phyloP scores from a whole-genome alignment of 176 grass and related monocot genomes.

The Zizania latifolia region DNA sequence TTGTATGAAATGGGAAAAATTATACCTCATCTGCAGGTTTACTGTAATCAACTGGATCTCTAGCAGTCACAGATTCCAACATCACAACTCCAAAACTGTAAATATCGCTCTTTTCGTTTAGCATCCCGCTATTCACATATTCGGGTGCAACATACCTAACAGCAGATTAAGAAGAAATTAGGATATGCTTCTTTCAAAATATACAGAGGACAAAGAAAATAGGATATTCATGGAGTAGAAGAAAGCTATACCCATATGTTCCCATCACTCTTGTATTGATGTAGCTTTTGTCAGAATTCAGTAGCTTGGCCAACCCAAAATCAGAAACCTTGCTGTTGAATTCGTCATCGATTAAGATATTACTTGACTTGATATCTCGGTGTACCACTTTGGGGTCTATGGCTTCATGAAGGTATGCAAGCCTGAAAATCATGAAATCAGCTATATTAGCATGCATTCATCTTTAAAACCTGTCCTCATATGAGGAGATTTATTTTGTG shows the following conservation, averaged over 20 bases:
- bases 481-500: neutral
- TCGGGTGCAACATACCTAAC: slow-evolving; percentile 95
- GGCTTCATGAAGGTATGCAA: slow-evolving; percentile 93
- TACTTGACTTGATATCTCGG: slow-evolving; percentile 97
- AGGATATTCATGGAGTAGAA: neutral
- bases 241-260: slow-evolving; percentile 78
- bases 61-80: slow-evolving; percentile 76
- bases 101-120: slow-evolving; percentile 97
- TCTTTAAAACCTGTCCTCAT: neutral
- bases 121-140: slow-evolving; percentile 84
- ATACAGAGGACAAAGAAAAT: neutral
- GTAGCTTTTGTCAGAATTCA: slow-evolving; percentile 79
- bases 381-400: slow-evolving; percentile 96
- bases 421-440: slow-evolving; percentile 40
- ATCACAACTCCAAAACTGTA: slow-evolving; percentile 97
- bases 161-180: slow-evolving; percentile 36
- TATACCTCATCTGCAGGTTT: slow-evolving; percentile 72
- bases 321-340: slow-evolving; percentile 92
- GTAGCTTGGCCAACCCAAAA: slow-evolving; percentile 96
- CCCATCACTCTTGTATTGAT: slow-evolving; percentile 97
- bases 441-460: slow-evolving; percentile 17
- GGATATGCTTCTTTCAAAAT: neutral
- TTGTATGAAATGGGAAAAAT: neutral
- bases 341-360: slow-evolving; percentile 87
- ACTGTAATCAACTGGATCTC: slow-evolving; percentile 85